phyloP scores from a whole-genome alignment of 2,329 filamentous ascomycete species.

The Nemania serpens region DNA sequence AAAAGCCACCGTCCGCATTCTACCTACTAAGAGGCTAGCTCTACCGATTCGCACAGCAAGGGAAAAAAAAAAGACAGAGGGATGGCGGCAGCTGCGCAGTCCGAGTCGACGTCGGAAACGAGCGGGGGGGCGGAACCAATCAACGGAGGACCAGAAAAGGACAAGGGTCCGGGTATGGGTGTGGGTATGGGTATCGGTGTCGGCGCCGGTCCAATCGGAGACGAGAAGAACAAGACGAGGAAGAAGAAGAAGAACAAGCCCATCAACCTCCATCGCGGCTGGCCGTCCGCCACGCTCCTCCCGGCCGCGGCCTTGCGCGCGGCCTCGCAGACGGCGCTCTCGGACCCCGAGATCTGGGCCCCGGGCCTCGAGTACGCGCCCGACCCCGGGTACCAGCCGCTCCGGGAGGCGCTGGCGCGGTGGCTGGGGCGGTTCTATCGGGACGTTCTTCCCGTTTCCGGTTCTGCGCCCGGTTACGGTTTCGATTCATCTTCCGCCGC shows the following conservation, averaged over 20 bases:
- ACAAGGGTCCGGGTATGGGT: no score
- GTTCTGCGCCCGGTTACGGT: no score
- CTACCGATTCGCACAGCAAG: neutral
- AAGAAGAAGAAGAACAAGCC: constrained; percentile 40
- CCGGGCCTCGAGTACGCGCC: constrained; percentile 80
- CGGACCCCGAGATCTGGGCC: constrained; percentile 60
- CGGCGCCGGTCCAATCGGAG: neutral
- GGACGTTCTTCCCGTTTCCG: constrained; percentile 15
- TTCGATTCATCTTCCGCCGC: no score
- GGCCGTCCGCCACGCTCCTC: constrained; percentile 67
- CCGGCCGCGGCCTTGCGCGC: constrained; percentile 65
- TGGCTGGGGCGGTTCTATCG: constrained; percentile 72
- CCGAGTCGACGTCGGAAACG: neutral
- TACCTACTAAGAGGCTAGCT: neutral
- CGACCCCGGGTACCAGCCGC: constrained; percentile 72
- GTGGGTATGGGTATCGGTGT: no score
- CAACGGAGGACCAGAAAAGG: neutral
- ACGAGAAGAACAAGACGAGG: no score
- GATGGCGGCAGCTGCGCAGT: no score
- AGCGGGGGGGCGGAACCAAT: neutral
- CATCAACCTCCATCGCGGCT: constrained; percentile 71
- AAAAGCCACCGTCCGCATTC: neutral
- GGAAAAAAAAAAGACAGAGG: no score
- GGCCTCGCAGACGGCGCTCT: constrained; percentile 65
- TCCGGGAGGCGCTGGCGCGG: constrained; percentile 68